Evolutionary conservation across 2,329 filamentous ascomycete species (phyloP).

Genomic region (Trichoderma sp.): DNA sequence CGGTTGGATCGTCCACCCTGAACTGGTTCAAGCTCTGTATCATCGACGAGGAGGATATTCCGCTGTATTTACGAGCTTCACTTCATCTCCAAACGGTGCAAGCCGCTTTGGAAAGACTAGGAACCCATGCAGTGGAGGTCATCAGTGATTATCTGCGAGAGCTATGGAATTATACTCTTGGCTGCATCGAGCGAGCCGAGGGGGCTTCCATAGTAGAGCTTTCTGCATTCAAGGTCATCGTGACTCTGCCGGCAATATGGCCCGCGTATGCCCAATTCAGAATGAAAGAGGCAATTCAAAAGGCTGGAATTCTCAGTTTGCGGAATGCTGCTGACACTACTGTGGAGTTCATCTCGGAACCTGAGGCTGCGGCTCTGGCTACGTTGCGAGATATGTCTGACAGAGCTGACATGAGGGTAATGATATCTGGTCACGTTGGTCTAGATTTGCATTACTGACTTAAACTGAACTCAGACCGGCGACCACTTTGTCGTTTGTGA

Average conservation of each 20-base stretch:
- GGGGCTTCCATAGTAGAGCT: constrained; percentile 26
- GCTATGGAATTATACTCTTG: constrained; percentile 34
- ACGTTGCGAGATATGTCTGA: constrained; percentile 31
- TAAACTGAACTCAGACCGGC: too few species aligned
- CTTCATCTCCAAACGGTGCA: constrained; percentile 22
- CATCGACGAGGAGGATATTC: too few species aligned
- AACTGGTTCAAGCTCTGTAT: too few species aligned
- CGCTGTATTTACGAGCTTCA: too few species aligned
- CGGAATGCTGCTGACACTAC: constrained; percentile 31
- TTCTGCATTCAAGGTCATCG: constrained; percentile 35
- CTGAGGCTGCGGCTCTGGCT: constrained; percentile 44
- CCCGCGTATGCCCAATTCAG: constrained; percentile 35
- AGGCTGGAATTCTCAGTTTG: constrained; percentile 36
- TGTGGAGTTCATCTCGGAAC: constrained; percentile 40
- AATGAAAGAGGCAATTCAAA: constrained; percentile 36
- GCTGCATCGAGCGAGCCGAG: constrained; percentile 28
- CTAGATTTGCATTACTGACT: too few species aligned
- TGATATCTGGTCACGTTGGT: too few species aligned
- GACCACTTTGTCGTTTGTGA: constrained; percentile 35
- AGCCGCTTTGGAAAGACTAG: not conserved
- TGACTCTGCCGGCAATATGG: constrained; percentile 48
- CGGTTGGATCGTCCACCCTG: too few species aligned
- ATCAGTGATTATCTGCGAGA: constrained; percentile 33
- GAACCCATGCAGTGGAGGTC: constrained; percentile 29
- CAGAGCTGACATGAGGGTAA: constrained; percentile 25